Evolutionary conservation across 2,329 filamentous ascomycete genomes (phyloP).

Genomic region (Aspergillus piperis): DNA sequence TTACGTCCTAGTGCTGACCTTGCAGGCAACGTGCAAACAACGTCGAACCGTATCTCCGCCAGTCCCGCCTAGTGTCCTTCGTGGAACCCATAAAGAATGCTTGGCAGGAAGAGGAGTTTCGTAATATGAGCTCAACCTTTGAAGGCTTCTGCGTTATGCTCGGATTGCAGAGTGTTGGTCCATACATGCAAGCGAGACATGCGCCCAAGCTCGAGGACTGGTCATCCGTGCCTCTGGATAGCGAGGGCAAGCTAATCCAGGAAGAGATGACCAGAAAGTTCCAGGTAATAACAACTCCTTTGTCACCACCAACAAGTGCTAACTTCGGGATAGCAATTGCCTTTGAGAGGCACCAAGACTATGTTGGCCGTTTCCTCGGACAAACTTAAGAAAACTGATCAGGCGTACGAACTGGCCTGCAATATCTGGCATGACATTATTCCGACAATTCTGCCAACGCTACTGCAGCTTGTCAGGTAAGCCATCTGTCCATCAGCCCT

Average conservation of each 20-base stretch:
- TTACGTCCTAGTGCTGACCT: slow-evolving; percentile 14
- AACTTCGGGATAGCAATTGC: slow-evolving; percentile 59
- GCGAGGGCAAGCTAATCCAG: slow-evolving; percentile 77
- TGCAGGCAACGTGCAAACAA: slow-evolving; percentile 74
- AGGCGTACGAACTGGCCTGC: slow-evolving; percentile 73
- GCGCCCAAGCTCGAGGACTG: slow-evolving; percentile 81
- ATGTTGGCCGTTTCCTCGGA: slow-evolving; percentile 93
- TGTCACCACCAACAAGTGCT: background rate
- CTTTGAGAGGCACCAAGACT: slow-evolving; percentile 83
- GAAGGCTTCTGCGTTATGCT: slow-evolving; percentile 76
- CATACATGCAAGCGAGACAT: slow-evolving; percentile 71
- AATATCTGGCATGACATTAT: slow-evolving; percentile 84
- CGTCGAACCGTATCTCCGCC: slow-evolving; percentile 69
- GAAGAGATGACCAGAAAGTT: slow-evolving; percentile 74
- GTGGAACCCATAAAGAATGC: slow-evolving; percentile 77
- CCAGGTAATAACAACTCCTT: slow-evolving; percentile 51
- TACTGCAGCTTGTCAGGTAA: slow-evolving; percentile 78
- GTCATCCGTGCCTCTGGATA: slow-evolving; percentile 74
- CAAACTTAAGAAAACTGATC: slow-evolving; percentile 72
- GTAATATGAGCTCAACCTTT: slow-evolving; percentile 71
- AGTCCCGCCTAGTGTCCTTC: slow-evolving; percentile 73
- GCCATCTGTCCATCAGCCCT: slow-evolving; percentile 11
- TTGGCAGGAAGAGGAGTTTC: slow-evolving; percentile 74
- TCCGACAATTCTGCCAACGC: slow-evolving; percentile 76
- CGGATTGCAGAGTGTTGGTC: slow-evolving; percentile 75